Conservation (phyloP, 2,329 filamentous ascomycete genomes). For the Penicillium sp. region DNA sequence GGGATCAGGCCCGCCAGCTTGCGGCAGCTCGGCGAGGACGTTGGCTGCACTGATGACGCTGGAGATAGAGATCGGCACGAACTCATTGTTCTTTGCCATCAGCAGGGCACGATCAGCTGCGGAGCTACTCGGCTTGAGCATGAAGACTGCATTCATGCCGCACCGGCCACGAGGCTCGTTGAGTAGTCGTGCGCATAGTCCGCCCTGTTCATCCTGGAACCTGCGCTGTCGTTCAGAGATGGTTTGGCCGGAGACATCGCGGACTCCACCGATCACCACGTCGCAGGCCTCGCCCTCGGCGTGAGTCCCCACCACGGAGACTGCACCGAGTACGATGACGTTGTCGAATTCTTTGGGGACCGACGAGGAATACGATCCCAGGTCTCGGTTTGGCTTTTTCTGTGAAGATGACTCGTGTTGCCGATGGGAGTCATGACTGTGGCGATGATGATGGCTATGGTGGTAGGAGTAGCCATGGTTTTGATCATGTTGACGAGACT, state of each 20-base stretch:
- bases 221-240: constrained; percentile 1
- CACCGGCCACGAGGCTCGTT: constrained; percentile 5
- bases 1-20: background rate
- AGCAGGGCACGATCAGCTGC: background rate
- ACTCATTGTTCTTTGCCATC: constrained; percentile 3
- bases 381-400: too few species aligned
- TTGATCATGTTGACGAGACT: too few species aligned
- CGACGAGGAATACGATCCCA: too few species aligned
- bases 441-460: too few species aligned
- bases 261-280: constrained; percentile 3
- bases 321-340: background rate
- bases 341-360: background rate
- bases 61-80: constrained; percentile 6
- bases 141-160: constrained; percentile 2
- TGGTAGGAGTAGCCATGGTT: too few species aligned
- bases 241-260: background rate
- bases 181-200: background rate
- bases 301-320: constrained; percentile 4
- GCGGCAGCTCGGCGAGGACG: constrained; percentile 2
- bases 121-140: background rate
- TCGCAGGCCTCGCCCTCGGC: constrained; percentile 7
- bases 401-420: too few species aligned
- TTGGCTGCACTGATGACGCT: constrained; percentile 1
- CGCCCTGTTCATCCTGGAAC: constrained; percentile 1
- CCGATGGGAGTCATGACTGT: too few species aligned